These are phyloP conservation scores for Microdochium nivale DNA, from an alignment of 2,329 filamentous ascomycete species.

Conservation along the genomic window DNA sequence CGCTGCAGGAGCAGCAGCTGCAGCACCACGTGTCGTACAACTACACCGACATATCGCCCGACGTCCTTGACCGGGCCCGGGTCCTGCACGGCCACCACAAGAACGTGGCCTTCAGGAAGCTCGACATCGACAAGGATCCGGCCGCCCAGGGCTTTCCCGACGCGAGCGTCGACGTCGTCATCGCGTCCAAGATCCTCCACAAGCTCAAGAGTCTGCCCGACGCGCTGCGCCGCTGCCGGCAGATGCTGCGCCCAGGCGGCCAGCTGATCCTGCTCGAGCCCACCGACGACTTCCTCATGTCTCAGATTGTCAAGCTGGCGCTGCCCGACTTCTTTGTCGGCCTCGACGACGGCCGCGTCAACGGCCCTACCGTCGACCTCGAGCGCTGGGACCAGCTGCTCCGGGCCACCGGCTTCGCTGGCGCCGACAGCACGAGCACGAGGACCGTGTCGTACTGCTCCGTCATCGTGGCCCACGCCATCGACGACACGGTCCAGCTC, in stretches of 20 bases:
- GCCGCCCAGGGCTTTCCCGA: neutral
- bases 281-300: neutral
- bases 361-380: neutral
- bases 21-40: slow-evolving; percentile 19
- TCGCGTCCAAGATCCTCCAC: slow-evolving; percentile 15
- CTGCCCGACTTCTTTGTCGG: slow-evolving; percentile 5
- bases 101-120: slow-evolving; percentile 17
- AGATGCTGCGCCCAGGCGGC: slow-evolving; percentile 12
- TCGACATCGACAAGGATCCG: slow-evolving; percentile 17
- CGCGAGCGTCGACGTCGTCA: slow-evolving; percentile 13
- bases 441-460: slow-evolving; percentile 2
- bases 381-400: slow-evolving; percentile 2
- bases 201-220: slow-evolving; percentile 8
- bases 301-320: neutral
- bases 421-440: neutral
- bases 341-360: slow-evolving; percentile 1
- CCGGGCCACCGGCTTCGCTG: slow-evolving; percentile 1
- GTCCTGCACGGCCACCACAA: slow-evolving; percentile 13
- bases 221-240: slow-evolving; percentile 10
- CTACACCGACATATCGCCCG: slow-evolving; percentile 28
- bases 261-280: slow-evolving; percentile 6
- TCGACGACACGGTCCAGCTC: slow-evolving; percentile 1
- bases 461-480: slow-evolving; percentile 4
- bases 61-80: slow-evolving; percentile 23
- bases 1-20: slow-evolving; percentile 6